Conservation (phyloP, 129 eudicot species). For the Logfia minima region DNA sequence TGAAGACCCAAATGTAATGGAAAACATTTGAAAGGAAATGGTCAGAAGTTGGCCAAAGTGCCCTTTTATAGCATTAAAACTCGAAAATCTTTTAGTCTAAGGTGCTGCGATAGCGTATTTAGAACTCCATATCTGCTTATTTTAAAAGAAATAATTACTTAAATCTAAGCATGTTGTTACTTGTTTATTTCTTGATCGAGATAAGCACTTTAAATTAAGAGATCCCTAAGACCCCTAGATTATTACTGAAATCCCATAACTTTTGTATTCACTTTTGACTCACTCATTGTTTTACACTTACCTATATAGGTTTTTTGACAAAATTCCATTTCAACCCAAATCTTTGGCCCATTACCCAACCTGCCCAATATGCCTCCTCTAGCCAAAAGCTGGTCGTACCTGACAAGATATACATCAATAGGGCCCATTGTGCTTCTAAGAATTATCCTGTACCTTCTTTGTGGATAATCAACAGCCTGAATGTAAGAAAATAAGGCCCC, state of each 20-base stretch:
- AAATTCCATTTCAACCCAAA: not conserved
- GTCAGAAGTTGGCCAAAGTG: not conserved
- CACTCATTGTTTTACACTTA: not conserved
- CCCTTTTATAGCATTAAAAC: not conserved
- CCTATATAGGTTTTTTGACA: not conserved
- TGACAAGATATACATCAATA: conserved; percentile 96
- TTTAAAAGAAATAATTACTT: too few species aligned
- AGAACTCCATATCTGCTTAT: too few species aligned
- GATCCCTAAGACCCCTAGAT: not conserved
- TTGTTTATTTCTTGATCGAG: too few species aligned
- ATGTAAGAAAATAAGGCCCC: conserved; percentile 13
- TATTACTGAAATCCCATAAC: not conserved
- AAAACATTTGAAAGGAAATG: not conserved
- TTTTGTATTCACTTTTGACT: not conserved
- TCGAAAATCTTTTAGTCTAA: not conserved
- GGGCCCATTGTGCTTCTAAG: conserved; percentile 99
- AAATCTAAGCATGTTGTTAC: too few species aligned
- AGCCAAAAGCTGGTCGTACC: conserved; percentile 41
- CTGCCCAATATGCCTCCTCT: not conserved
- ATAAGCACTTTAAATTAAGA: too few species aligned
- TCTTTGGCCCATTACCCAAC: not conserved
- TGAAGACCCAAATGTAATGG: not conserved
- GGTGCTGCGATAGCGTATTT: too few species aligned
- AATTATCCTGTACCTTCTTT: conserved; percentile 94
- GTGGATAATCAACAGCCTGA: conserved; percentile 90